Evolutionary conservation across 2,329 filamentous ascomycete species (phyloP), one percentile per base, ranked within the genome.

Genomic region (Diplodia sapinea): DNA sequence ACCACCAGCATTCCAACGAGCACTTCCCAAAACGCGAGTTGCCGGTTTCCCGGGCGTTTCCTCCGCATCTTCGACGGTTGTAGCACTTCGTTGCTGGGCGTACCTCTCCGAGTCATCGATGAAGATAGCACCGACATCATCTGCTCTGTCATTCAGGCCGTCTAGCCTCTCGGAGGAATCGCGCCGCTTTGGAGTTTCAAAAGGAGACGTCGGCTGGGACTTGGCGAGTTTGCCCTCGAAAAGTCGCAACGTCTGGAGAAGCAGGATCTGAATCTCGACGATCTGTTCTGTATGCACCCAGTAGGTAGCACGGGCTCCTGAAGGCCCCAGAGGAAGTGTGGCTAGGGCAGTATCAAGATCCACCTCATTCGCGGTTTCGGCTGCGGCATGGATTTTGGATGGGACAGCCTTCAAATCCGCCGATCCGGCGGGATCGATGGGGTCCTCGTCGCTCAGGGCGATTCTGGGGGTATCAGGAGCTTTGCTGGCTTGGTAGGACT

Each of bases 231-330:
- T 73, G 7, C 55, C 67, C 65, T 71, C 74, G 68, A 77, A 79
- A 9, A 81, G 79, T 26, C 79, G 79, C 71, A 83, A 79, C 65
- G 85, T 77, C 68, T 85, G 83, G 4, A 85, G 75, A 12, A 87
- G 71, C 2, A 86, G 72, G 9, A 86, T 79, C 61, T 85, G 81
- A n/a, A 84, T 75, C 73, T 86, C 83, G 26, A 86, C 80, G 49
- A 86, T 72, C 70, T 85, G 83, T 67, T 87, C 85, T 1, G 79
- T 76, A 72, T 86, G 84, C 56, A 86, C 79, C 80, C 85, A 86
- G 70, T 86, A 87, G 17, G 79, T 80, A 1, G 83, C 84, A 64
- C 81, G 81, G 33, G 75, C 79, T 13, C 82, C 82, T 57, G 75
- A 72, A 9, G 79, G 72, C 2, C 83, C 83, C 9, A 86, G 73